These are phyloP conservation scores for Dictyostelium purpureum DNA, from an alignment of 78 protist species.

Conservation along the genomic window DNA sequence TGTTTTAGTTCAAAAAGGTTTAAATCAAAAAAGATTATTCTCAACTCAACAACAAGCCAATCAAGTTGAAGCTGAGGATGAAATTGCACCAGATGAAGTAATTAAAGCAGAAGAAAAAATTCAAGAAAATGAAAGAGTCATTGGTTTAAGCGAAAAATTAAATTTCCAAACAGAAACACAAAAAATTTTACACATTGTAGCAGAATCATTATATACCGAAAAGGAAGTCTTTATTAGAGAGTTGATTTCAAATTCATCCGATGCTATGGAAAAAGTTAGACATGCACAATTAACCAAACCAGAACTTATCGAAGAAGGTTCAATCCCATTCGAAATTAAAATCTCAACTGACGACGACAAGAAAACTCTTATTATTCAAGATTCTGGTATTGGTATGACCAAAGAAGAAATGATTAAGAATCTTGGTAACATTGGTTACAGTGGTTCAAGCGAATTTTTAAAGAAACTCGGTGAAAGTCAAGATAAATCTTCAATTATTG, in stretches of 20 bases:
- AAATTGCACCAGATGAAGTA: constrained; percentile 25
- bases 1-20: no score
- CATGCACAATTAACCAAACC: constrained; percentile 58
- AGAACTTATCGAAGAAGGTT: not conserved
- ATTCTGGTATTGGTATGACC: constrained; percentile 98
- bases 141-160: constrained; percentile 82
- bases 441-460: constrained; percentile 83
- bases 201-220: constrained; percentile 95
- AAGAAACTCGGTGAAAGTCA: constrained; percentile 55
- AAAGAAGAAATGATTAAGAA: constrained; percentile 93
- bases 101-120: constrained; percentile 15
- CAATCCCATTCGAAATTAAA: constrained; percentile 65
- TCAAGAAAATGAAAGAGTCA: constrained; percentile 48
- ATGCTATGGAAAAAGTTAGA: constrained; percentile 96
- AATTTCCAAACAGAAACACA: constrained; percentile 96
- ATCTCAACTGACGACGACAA: constrained; percentile 69
- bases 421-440: constrained; percentile 96
- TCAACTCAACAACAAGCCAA: not conserved
- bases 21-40: not conserved
- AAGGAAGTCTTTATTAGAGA: constrained; percentile 97
- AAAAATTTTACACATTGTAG: constrained; percentile 96
- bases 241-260: constrained; percentile 95
- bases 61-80: constrained; percentile 23
- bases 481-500: constrained; percentile 90
- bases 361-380: constrained; percentile 84